Evolutionary conservation across 176 grass and related monocot genomes (phyloP).

Genomic region (Paspalum notatum): DNA sequence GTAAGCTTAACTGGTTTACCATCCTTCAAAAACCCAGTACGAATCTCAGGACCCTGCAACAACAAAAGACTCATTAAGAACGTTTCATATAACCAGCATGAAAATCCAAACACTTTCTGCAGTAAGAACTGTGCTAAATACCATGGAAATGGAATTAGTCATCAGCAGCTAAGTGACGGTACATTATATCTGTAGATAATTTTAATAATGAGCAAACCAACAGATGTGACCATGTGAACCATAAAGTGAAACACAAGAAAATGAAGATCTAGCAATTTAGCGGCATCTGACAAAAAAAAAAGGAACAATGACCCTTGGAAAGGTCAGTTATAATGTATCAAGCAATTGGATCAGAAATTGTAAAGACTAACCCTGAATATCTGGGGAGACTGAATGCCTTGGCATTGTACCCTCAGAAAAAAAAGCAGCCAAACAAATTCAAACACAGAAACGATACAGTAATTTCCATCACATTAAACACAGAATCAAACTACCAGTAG

Average conservation of each 20-base stretch:
- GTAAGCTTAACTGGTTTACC: slow-evolving; percentile 81
- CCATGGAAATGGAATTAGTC: neutral
- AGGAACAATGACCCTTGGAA: neutral
- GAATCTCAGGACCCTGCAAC: slow-evolving; percentile 87
- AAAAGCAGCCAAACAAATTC: neutral
- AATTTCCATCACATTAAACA: too few relatives aligned
- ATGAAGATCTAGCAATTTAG: neutral
- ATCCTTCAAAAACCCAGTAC: slow-evolving; percentile 92
- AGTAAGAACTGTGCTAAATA: neutral
- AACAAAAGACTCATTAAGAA: slow-evolving; percentile 5
- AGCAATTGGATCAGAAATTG: neutral
- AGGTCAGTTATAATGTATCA: neutral
- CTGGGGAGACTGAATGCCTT: neutral
- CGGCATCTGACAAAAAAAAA: neutral
- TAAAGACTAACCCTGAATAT: neutral
- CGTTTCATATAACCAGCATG: neutral
- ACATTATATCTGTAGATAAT: neutral
- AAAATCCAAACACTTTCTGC: neutral
- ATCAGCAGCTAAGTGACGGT: neutral
- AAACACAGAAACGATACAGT: neutral
- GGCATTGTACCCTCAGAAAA: neutral
- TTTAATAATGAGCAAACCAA: neutral
- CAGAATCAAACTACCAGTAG: neutral
- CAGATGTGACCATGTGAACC: neutral
- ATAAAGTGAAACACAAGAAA: neutral